Evolutionary conservation across 2,329 filamentous ascomycete species (phyloP), one percentile per base, ranked within the genome.

Genomic region (Emericellopsis atlantica): DNA sequence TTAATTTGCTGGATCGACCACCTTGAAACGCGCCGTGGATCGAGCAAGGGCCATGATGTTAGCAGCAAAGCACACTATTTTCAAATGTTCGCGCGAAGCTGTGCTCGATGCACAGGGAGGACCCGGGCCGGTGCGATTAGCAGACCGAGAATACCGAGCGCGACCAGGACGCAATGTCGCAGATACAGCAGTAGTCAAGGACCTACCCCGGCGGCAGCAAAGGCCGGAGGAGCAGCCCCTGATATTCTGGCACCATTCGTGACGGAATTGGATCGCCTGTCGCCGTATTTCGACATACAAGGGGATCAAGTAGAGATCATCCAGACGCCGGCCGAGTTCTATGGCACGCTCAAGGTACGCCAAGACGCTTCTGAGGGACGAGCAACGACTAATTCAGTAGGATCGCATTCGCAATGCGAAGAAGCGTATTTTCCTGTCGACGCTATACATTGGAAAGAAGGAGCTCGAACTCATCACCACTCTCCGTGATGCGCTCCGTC

Each of bases 401-500:
- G 64, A 74, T 47, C 94, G 89, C 64, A 95, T 98, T 55, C 75
- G 74, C 40, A 75, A 73, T 46, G 92, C 92, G 9, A 77, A 86
- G 58, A 71, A 66, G 40, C 76, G 85, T 44, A 82, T 98, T 49
- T 98, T 93, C 57, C 67, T 98, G 39, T 94, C 89, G n/a, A 98
- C 92, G 1, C 66, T 98, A 40, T 98, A 98, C 58, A 92, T 98
- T 56, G 92, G 92, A 47, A 94, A 90, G 59, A 84, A 84, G 2
- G 92, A 98, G 61, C 73, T 81, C 60, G 92, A 96, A 51, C 71
- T 98, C 54, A 86, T 96, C 43, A 70, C 78, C 15, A 86, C 82
- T 0, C 67, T 98, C 35, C 80, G 79, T 48, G 71, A 83, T 46
- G 83, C 89, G 6, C 70, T 98, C 11, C 72, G 75, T 39, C 66